Conservation (phyloP, 2,329 filamentous ascomycete species). For the Fusarium chuoi region DNA sequence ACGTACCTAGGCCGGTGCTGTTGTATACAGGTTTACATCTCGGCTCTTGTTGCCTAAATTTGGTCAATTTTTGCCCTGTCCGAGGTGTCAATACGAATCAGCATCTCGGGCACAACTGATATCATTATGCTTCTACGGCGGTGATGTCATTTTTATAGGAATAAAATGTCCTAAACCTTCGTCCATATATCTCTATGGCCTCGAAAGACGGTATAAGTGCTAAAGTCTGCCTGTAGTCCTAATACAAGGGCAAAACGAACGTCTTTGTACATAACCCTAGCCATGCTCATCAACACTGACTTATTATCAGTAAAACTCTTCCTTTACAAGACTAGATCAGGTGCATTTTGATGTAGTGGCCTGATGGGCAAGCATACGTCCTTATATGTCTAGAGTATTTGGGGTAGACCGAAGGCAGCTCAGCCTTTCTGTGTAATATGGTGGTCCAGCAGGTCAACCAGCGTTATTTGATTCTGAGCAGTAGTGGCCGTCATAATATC, state of each 20-base stretch:
- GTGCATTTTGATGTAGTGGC: background rate
- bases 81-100: constrained; percentile 1
- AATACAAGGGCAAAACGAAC: background rate
- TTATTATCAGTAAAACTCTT: background rate
- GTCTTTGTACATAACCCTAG: background rate
- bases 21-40: constrained; percentile 14
- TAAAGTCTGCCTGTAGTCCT: background rate
- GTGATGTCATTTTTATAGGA: background rate
- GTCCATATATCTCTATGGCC: background rate
- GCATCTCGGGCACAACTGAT: background rate
- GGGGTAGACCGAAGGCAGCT: background rate
- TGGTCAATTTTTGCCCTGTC: background rate
- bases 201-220: constrained; percentile 20
- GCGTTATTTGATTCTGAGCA: background rate
- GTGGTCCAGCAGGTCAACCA: background rate
- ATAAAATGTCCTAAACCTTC: background rate
- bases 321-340: background rate
- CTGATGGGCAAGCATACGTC: background rate
- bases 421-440: background rate
- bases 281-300: background rate
- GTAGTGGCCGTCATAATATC: background rate
- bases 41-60: constrained; percentile 12
- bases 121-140: background rate
- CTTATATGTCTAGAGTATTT: background rate
- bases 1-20: background rate